Evolutionary conservation across 495 filamentous ascomycete genomes (phyloP), one percentile per base, ranked within the genome.

Genomic region (Aeminium ludgeri): DNA sequence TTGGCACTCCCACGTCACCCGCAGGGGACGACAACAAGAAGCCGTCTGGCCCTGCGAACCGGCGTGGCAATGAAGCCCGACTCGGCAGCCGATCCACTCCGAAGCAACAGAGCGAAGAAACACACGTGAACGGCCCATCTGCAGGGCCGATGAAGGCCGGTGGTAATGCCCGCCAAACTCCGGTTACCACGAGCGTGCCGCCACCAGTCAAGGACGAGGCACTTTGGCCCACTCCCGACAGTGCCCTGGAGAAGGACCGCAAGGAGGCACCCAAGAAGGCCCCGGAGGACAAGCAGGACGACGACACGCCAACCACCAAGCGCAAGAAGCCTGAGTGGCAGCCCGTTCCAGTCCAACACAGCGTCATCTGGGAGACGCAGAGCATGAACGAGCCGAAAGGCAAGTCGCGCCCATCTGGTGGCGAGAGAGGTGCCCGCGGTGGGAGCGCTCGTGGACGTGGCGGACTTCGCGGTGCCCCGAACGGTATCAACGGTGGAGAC

Each of bases 151-250:
- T 8, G 8, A 25, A 25, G 23, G 23, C 23, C 8, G 23, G 23
- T 8, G 23, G 23, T 8, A 25, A 25, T 25, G 3, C 23, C 8
- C 23, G 23, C 23, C 23, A 25, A 25, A 8, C 23, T 25, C 8
- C 23, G 4, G 4, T 25, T 8, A 3, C 23, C 8, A 25, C 8
- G 23, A 25, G 8, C 8, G 23, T 69, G 35, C 65, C 68, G 11
- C 69, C 77, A 11, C 69, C 76, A 3, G 78, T 80, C 28, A 80
- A 71, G 38, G 83, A 92, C 59, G 66, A 79, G 30, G 65, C 70
- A 20, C 75, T 74, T 20, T 97, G 89, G 89, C 89, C 89, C 15
- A 93, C 89, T 7, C 86, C 85, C 1, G 79, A 93, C 41, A 76
- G 69, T 33, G 82, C 80, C 2, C 68, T 80, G 25, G 74, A 75